Base-by-base conservation (phyloP, 176 grass and related monocot genomes). In the Thalia dealbata region DNA sequence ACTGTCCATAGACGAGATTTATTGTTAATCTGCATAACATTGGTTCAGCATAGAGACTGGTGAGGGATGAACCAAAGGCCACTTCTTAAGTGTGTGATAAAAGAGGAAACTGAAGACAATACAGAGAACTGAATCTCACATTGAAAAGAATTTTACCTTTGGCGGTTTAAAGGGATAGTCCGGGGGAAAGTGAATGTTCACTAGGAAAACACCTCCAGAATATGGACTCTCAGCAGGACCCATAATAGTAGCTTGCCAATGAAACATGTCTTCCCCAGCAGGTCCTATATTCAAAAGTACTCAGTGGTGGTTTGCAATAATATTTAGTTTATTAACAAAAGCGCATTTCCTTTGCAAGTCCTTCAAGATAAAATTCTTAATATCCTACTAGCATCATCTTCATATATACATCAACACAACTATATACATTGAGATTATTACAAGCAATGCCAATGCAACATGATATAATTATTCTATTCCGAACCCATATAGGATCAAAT, bases 181-280 rank as follows among this genome's bases (percentile, higher is more conserved):
- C 27, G 61, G 61, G 29, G 61, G 26, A 28, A 63, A 63, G 25
- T 29, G 61, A 28, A 63, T 63, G 61, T 63, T 63, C 1, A 63
- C 61, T 15, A 30, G 24, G 61, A 63, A 63, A 28, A 63, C 25
- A 63, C 61, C 61, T 63, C 61, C 61, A 63, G 25, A 10, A 28
- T 63, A 63, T 24, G 61, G 61, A 29, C 25, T 63, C 26, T 63
- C 61, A 29, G 12, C 61, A 16, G 61, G 61, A 23, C 61, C 61
- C 61, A 29, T 63, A 14, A 63, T 63, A 16, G 61, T 63, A 63
- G 61, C 61, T 63, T 63, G 61, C 61, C 61, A 63, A 63, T 63
- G 61, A 28, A 28, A 30, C 61, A 63, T 63, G 10, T 63, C 61
- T 63, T 63, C 61, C 11, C 61, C 26, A 28, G 22, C 23, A 13